Percentiles rank a stretch among this genome's conserved stretches.
Evolutionary conservation across 495 filamentous ascomycete genomes (phyloP).

Genomic region (Aspergillus coremiiformis): DNA sequence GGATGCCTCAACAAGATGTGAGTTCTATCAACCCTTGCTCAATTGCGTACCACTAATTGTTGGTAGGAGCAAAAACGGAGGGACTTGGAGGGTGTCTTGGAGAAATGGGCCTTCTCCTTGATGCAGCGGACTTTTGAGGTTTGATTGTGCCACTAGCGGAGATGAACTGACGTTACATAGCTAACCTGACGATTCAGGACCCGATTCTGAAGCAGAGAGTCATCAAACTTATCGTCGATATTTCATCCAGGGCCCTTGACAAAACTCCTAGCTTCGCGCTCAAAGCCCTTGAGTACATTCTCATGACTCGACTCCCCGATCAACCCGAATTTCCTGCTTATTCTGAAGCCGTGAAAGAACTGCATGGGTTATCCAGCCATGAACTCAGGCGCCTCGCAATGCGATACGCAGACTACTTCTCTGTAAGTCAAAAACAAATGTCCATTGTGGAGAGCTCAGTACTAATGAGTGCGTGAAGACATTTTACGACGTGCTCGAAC

Average conservation of each 20-base stretch:
- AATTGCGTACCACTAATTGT: conserved; percentile 9
- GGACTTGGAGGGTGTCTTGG: conserved; percentile 58
- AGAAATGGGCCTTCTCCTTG: conserved; percentile 72
- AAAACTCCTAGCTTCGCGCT: conserved; percentile 72
- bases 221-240: conserved; percentile 74
- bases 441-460: neutral
- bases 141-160: conserved; percentile 5
- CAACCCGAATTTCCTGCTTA: conserved; percentile 62
- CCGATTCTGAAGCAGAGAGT: conserved; percentile 78
- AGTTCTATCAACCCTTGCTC: conserved; percentile 3
- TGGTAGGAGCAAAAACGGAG: conserved; percentile 52
- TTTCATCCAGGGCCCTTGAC: conserved; percentile 76
- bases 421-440: conserved; percentile 39
- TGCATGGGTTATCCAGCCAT: conserved; percentile 72
- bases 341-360: conserved; percentile 83
- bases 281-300: conserved; percentile 79
- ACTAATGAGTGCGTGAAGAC: conserved; percentile 33
- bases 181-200: conserved; percentile 45
- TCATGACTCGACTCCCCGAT: conserved; percentile 68
- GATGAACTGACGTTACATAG: neutral
- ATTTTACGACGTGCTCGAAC: conserved; percentile 80
- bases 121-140: conserved; percentile 71
- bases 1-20: conserved; percentile 50
- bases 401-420: conserved; percentile 81
- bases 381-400: conserved; percentile 84